Conservation (phyloP, 768 basidiomycete species). For the Kwoniella europaea region DNA sequence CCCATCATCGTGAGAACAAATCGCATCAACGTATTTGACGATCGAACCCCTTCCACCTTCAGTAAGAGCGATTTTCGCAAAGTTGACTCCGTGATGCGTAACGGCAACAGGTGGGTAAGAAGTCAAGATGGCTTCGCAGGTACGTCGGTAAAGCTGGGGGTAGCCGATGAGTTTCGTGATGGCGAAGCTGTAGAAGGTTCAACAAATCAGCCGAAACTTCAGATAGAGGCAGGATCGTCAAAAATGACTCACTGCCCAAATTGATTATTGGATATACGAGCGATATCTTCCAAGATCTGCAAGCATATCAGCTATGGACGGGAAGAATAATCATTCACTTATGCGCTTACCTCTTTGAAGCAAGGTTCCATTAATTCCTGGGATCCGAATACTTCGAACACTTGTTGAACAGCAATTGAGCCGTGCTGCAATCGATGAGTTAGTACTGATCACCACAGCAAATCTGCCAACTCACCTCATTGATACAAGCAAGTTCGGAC, state of each 20-base stretch:
- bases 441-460: not conserved
- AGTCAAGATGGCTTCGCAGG: conserved; percentile 46
- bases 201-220: no score
- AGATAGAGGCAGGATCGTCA: not conserved
- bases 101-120: conserved; percentile 51
- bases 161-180: conserved; percentile 53
- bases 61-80: conserved; percentile 49
- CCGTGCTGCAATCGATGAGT: conserved; percentile 30
- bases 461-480: conserved; percentile 40
- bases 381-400: conserved; percentile 53
- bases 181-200: no score
- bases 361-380: conserved; percentile 49
- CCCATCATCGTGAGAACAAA: conserved; percentile 46
- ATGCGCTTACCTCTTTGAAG: conserved; percentile 38
- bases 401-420: conserved; percentile 54
- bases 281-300: conserved; percentile 47
- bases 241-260: conserved; percentile 51
- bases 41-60: conserved; percentile 42
- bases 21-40: conserved; percentile 46
- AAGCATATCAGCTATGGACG: conserved; percentile 9
- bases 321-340: not conserved
- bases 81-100: conserved; percentile 54
- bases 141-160: conserved; percentile 29
- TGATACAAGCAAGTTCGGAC: conserved; percentile 49
- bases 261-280: conserved; percentile 51